Evolutionary conservation across 495 filamentous ascomycete species (phyloP), one percentile per base, ranked within the genome.

Genomic region (Platismatia glauca): DNA sequence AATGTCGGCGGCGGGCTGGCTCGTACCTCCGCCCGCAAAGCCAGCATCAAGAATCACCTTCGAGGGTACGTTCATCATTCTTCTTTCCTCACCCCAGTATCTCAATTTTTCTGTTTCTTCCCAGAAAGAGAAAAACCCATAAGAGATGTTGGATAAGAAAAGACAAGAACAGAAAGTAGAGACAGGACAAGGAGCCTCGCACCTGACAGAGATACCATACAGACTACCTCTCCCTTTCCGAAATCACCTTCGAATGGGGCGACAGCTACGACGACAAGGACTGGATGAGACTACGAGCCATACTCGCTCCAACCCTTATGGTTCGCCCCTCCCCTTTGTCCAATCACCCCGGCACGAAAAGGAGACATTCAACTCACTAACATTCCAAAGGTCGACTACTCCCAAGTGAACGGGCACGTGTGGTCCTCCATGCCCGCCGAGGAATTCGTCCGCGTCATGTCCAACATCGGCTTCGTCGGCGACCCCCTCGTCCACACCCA

Each of bases 261-360:
- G 65, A 69, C 20, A 69, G 64, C 50, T 69, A 67, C 55, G 67
- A 69, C 50, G 50, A 35, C 24, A 69, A 69, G 56, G 83, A 89
- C 77, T 89, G 85, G 84, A 73, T 78, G 13, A 79, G 85, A 55
- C 79, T 90, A 50, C 69, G 74, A 35, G 81, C 80, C 61, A 86
- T 84, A 73, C 84, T 89, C 44, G 86, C 86, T 27, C 85, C 86
- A 5, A 84, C 77, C 20, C 73, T 89, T 38, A 76, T 76, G 63
- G 82, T 85, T 27, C 16, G 59, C 34, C 41, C 12, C 1, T 16
- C 37, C 41, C 13, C 20, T 2, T 6, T 12, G 34, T 37, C 34
- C 38, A 7, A 39, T n/a, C 33, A 13, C 13, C 3, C 27, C 20
- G 11, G 0, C 35, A n/a, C 38, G 2, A 27, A 50, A 44, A 27